Percentiles rank a stretch among this genome's conserved stretches.
These are phyloP conservation scores for Epichloe sp. DNA, from an alignment of 2,329 filamentous ascomycete genomes.

Conservation along the genomic window DNA sequence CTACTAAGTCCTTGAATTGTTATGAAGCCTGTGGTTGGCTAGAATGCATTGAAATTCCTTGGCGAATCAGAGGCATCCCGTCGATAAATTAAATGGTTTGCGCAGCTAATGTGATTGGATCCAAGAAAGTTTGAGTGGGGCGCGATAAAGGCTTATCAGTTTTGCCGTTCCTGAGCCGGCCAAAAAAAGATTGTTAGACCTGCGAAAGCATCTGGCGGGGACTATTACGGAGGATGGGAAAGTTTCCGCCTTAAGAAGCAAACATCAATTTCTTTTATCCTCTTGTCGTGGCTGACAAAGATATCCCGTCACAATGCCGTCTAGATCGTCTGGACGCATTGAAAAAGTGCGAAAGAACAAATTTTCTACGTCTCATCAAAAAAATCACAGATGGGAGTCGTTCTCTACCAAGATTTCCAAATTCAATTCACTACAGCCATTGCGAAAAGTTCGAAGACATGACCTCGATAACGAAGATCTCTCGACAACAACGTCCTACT, in stretches of 20 bases:
- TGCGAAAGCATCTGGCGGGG: slow-evolving; percentile 11
- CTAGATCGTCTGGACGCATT: slow-evolving; percentile 52
- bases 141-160: slow-evolving; percentile 19
- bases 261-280: not conserved
- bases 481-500: slow-evolving; percentile 70
- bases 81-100: slow-evolving; percentile 10
- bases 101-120: slow-evolving; percentile 20
- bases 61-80: too few relatives aligned
- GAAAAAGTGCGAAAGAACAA: slow-evolving; percentile 58
- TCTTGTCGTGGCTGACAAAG: slow-evolving; percentile 8
- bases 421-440: slow-evolving; percentile 77
- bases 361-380: slow-evolving; percentile 58
- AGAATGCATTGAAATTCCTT: too few relatives aligned
- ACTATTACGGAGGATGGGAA: not conserved
- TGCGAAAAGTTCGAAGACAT: slow-evolving; percentile 78
- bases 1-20: too few relatives aligned
- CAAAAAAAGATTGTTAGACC: slow-evolving; percentile 17
- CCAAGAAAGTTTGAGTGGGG: slow-evolving; percentile 3
- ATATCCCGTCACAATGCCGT: slow-evolving; percentile 38
- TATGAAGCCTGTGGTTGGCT: too few relatives aligned
- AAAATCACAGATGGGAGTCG: slow-evolving; percentile 80
- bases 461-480: slow-evolving; percentile 69
- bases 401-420: slow-evolving; percentile 85
- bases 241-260: not conserved
- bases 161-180: slow-evolving; percentile 20